phyloP scores from a whole-genome alignment of 345 rosid species.

The Populus ilicifolia region DNA sequence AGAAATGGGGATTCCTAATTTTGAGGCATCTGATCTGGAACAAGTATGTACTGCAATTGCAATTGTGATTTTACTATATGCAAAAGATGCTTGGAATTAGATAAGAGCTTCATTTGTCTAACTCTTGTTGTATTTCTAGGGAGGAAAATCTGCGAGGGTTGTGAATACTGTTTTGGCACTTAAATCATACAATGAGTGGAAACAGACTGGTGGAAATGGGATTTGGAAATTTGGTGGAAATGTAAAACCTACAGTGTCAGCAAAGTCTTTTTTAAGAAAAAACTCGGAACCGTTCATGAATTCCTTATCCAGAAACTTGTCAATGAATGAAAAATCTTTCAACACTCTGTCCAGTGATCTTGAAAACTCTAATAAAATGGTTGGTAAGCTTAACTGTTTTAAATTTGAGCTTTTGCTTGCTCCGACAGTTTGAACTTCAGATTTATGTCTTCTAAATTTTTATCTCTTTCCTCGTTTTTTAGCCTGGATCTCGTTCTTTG shows the following conservation, averaged over 20 bases:
- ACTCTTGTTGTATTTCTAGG: constrained; percentile 35
- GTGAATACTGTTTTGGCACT: constrained; percentile 73
- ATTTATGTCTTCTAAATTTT: background rate
- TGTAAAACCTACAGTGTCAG: constrained; percentile 45
- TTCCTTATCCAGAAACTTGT: constrained; percentile 58
- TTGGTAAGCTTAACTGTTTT: constrained; percentile 38
- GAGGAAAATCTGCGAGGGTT: constrained; percentile 75
- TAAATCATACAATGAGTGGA: constrained; percentile 82
- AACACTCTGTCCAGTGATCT: constrained; percentile 30
- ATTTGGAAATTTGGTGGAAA: constrained; percentile 81
- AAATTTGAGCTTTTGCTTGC: constrained; percentile 6
- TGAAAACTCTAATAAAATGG: constrained; percentile 59
- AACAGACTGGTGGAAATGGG: constrained; percentile 68
- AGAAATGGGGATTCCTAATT: constrained; percentile 65
- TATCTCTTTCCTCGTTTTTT: constrained; percentile 13
- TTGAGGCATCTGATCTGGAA: constrained; percentile 91
- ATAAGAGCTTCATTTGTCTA: background rate
- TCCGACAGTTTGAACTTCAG: constrained; percentile 6
- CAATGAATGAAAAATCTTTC: constrained; percentile 40
- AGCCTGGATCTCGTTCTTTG: constrained; percentile 58
- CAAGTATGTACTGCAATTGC: constrained; percentile 42
- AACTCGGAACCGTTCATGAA: constrained; percentile 68
- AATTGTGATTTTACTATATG: background rate
- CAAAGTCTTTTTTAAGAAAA: constrained; percentile 60
- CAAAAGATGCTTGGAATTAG: constrained; percentile 1